Base-by-base conservation (phyloP, 2,329 filamentous ascomycete genomes). In the Xylariaceae sp. region DNA sequence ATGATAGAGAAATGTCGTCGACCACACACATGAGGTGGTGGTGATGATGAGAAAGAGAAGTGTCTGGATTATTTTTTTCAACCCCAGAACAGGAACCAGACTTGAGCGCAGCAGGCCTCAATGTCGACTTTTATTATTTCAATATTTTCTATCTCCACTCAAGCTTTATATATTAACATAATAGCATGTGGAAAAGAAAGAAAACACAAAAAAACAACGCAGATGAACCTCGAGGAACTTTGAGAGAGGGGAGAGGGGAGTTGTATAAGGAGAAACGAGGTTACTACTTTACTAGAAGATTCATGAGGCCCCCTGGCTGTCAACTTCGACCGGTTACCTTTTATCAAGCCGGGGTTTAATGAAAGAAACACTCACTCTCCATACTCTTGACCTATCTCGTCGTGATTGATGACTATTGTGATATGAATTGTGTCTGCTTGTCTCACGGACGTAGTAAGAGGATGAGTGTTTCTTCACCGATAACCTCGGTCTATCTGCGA, bases 1-100 rank as follows among this genome's bases (percentile, higher is more conserved):
- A 64, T 61, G n/a, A 56, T 59, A 62, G 56, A 58, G 59, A 53
- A 53, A 30, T 30, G 23, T 18, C 8, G 49, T 54, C 53, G 51
- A 55, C 52, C 51, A 52, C 23, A 51, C 23, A 30, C 23, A 30
- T 30, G 5, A 30, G 15, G 35, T 50, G 45, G 15, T 49, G 50
- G 42, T n/a, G 42, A 48, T 47, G 37, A 50, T 30, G 23, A 30
- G 23, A 30, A 30, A 30, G 23, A 30, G n/a, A 59, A 52, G 30
- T 17, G 48, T 53, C 51, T 45, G 34, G 18, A 35, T 56, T 10
- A n/a, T 55, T 42, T 55, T 55, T 42, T 55, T 18, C 23, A 30
- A 30, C 23, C 23, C 23, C 23, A 30, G 23, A 30, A 30, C 23
- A 30, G 51, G 35, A 51, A 35, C 53, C 23, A 53, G 58, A 56